These are phyloP conservation scores for Brassica carinata DNA, from an alignment of 345 rosid genomes.

Conservation along the genomic window DNA sequence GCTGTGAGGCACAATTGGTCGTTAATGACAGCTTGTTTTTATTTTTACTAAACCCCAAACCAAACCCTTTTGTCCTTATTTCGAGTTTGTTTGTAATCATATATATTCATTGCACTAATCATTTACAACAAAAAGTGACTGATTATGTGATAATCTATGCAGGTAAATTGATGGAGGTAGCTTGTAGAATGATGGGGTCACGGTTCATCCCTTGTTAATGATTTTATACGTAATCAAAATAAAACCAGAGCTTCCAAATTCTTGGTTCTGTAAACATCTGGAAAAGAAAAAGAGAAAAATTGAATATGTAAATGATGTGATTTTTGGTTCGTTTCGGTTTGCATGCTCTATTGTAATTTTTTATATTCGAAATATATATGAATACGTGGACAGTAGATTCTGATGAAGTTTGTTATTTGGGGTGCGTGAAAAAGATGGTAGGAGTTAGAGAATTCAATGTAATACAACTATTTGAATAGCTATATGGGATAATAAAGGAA, in stretches of 20 bases:
- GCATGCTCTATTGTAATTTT: conserved; percentile 30
- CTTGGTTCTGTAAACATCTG: conserved; percentile 45
- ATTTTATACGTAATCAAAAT: conserved; percentile 34
- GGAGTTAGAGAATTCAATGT: conserved; percentile 29
- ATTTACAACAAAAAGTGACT: background rate
- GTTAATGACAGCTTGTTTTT: conserved; percentile 38
- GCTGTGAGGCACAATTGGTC: conserved; percentile 55
- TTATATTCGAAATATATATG: conserved; percentile 16
- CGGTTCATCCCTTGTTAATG: conserved; percentile 64
- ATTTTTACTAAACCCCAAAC: conserved; percentile 33
- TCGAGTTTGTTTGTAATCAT: background rate
- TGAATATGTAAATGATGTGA: conserved; percentile 44
- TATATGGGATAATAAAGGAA: conserved; percentile 27
- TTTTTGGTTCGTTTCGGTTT: conserved; percentile 40
- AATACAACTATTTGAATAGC: conserved; percentile 19
- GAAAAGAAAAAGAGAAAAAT: background rate
- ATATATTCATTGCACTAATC: conserved; percentile 3
- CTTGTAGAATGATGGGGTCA: conserved; percentile 76
- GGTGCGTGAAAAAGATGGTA: conserved; percentile 1
- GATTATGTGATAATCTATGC: conserved; percentile 29
- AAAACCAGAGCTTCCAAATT: conserved; percentile 23
- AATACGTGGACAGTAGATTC: conserved; percentile 35
- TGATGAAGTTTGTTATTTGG: conserved; percentile 7
- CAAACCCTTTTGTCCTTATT: conserved; percentile 20
- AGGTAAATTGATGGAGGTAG: conserved; percentile 91